phyloP scores from a whole-genome alignment of 2,329 filamentous ascomycete species.

The Sclerotinia spermophila region DNA sequence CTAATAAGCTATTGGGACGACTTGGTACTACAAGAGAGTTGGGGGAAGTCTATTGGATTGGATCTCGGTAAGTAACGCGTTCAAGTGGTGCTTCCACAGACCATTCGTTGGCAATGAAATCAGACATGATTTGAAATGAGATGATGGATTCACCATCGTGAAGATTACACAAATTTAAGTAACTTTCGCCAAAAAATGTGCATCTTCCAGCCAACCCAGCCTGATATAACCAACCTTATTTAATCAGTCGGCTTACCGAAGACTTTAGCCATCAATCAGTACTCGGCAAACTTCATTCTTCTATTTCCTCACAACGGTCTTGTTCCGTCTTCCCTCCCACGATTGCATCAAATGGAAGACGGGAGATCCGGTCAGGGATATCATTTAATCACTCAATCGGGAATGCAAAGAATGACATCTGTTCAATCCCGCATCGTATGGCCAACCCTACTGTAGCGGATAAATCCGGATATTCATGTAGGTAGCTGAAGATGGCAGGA shows the following conservation, averaged over 20 bases:
- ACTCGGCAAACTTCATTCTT: background rate
- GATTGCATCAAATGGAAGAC: background rate
- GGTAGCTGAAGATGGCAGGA: background rate
- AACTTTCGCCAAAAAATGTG: background rate
- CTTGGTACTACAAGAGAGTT: background rate
- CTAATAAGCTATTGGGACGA: conserved; percentile 9
- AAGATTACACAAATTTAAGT: background rate
- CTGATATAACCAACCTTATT: too few species aligned
- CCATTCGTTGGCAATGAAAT: background rate
- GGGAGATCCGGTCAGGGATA: background rate
- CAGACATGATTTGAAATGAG: background rate
- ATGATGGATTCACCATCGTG: background rate
- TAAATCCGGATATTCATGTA: background rate
- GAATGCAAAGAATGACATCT: background rate
- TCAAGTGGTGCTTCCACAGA: background rate
- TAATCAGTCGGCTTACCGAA: background rate
- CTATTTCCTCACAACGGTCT: background rate
- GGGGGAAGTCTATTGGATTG: background rate
- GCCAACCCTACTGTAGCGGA: background rate
- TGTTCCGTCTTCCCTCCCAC: background rate
- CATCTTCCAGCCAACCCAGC: background rate
- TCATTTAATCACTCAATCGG: background rate
- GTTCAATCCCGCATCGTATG: background rate
- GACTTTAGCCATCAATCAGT: background rate
- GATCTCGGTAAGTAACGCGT: background rate